Base-by-base conservation (phyloP, 495 filamentous ascomycete species). In the Aspergillus heteromorphus region DNA sequence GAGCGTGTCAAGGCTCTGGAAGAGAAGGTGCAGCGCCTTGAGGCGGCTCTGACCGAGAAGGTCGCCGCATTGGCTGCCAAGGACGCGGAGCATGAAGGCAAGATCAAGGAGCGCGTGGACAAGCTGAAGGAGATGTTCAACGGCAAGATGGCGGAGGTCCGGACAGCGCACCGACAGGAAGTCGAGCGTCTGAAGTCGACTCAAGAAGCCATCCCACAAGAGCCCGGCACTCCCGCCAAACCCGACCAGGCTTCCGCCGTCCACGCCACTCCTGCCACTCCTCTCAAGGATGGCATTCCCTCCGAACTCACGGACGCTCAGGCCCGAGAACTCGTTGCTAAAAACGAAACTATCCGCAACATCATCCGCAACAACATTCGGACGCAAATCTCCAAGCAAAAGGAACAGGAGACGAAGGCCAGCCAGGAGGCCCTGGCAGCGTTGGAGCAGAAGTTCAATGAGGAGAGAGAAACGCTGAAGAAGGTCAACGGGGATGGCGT, bases 101-200 rank as follows among this genome's bases (percentile, higher is more conserved):
- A 81, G 51, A 65, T 87, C 48, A 84, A 87, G 58, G 73, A 78
- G 51, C 80, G 88, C 27, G 79, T 85, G 1, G 85, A 91, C 7
- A 83, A 80, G 63, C 82, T 93, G 79, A 92, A 89, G 66, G 78
- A 78, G 17, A 69, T 78, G 10, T 80, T 89, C 54, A 87, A 84
- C 52, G 84, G 79, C 60, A 89, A 86, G 62, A 73, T 95, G 6
- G 74, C 68, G 4, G 87, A 92, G 53, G 74, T 81, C 19, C 78
- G 68, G 42, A 58, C 79, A 70, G 59, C 61, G 17, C 79, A 84
- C 54, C 76, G 80, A 14, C 78, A 80, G 53, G 82, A 82, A 45
- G 69, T 92, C 40, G 78, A 82, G 20, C 83, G 84, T 53, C 78
- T 88, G 49, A 81, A 83, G 31, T 67, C 82, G 16, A 82, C 81